These are phyloP conservation scores for Plasmopara viticola DNA, from an alignment of 352 stramenopile species.

Conservation along the genomic window DNA sequence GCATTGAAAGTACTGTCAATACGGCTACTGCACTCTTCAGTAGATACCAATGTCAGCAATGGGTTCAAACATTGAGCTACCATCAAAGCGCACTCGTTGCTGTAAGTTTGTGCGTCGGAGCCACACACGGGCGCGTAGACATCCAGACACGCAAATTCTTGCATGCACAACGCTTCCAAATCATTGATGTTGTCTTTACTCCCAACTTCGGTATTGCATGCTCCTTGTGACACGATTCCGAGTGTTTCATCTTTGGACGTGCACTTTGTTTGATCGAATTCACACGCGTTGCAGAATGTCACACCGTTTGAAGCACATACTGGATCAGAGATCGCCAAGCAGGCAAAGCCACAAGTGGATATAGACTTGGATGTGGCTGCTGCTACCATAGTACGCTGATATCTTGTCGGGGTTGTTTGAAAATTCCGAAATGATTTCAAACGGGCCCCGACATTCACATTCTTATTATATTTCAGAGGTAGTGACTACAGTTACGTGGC, in stretches of 20 bases:
- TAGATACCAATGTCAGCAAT: conserved; percentile 14
- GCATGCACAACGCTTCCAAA: conserved; percentile 3
- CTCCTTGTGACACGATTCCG: conserved; percentile 17
- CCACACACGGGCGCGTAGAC: conserved; percentile 36
- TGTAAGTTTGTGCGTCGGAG: conserved; percentile 39
- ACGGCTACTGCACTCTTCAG: conserved; percentile 16
- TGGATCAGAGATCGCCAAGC: conserved; percentile 24
- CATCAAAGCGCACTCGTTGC: conserved; percentile 34
- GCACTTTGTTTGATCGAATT: conserved; percentile 40
- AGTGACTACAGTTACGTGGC: neutral
- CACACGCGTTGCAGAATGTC: conserved; percentile 51
- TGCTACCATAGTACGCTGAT: neutral
- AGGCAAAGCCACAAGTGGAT: conserved; percentile 14
- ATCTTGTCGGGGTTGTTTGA: neutral
- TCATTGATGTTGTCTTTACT: neutral
- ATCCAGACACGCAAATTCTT: conserved; percentile 25
- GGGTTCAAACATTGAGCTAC: conserved; percentile 20
- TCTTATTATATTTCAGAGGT: neutral
- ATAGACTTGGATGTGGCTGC: neutral
- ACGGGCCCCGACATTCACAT: neutral
- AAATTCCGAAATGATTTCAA: conserved; percentile 6
- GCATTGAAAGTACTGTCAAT: neutral
- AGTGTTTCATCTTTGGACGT: conserved; percentile 15
- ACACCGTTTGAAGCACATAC: conserved; percentile 50
- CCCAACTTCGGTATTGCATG: conserved; percentile 15